These are phyloP conservation scores for Salmacisia buchloeana DNA, from an alignment of 1,284 basidiomycete species.

Conservation along the genomic window DNA sequence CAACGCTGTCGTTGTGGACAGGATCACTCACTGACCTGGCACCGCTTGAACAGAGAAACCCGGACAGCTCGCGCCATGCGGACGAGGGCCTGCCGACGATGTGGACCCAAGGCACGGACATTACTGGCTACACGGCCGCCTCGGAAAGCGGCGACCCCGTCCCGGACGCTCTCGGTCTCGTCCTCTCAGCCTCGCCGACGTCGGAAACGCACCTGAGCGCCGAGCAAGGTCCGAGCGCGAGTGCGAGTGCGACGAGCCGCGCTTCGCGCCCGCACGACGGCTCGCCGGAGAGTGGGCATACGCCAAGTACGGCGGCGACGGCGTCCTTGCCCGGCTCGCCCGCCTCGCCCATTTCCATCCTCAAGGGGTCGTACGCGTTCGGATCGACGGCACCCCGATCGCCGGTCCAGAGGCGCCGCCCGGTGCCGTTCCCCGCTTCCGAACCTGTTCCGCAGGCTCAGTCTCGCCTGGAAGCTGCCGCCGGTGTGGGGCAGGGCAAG, in stretches of 20 bases:
- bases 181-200: not conserved
- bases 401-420: not conserved
- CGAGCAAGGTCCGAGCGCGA: not conserved
- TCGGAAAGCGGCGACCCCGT: not conserved
- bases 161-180: slow-evolving; percentile 1
- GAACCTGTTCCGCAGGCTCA: too few species aligned
- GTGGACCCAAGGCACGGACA: slow-evolving; percentile 4
- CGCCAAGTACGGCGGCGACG: not conserved
- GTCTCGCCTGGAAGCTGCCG: too few species aligned
- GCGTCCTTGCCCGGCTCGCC: not conserved
- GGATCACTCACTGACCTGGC: not conserved
- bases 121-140: not conserved
- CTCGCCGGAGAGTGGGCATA: too few species aligned
- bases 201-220: not conserved
- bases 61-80: not conserved
- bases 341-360: too few species aligned
- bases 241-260: not conserved
- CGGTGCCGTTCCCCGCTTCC: not conserved
- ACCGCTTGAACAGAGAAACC: not conserved
- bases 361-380: not conserved
- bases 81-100: not conserved
- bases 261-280: not conserved
- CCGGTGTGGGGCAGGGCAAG: too few species aligned
- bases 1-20: too few species aligned
- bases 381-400: slow-evolving; percentile 3